Percentiles rank a stretch among this genome's conserved stretches.
Evolutionary conservation across 805 yeast genomes (phyloP).

Genomic region (Lachancea sp.): DNA sequence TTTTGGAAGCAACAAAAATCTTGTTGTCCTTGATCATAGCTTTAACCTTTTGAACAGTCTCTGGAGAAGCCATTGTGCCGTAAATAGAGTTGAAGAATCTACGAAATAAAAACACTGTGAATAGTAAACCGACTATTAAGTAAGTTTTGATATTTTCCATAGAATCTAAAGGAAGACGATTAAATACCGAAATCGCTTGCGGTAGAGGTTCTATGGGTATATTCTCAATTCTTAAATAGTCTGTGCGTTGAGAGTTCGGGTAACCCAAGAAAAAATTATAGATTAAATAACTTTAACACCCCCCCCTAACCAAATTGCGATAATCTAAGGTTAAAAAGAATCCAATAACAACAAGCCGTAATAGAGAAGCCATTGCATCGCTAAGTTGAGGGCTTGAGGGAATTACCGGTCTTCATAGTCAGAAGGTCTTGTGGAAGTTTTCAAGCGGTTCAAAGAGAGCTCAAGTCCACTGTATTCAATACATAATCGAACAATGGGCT

Average conservation of each 20-base stretch:
- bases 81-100: slow-evolving; percentile 6
- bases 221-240: too few relatives aligned
- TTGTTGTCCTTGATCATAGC: slow-evolving; percentile 56
- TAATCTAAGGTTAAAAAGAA: too few relatives aligned
- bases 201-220: too few relatives aligned
- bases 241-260: too few relatives aligned
- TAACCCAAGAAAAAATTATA: too few relatives aligned
- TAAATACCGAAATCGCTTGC: neutral
- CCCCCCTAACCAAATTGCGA: too few relatives aligned
- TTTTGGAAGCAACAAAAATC: slow-evolving; percentile 75
- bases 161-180: neutral
- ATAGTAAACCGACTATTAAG: slow-evolving; percentile 2
- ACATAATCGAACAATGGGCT: slow-evolving; percentile 41
- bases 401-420: too few relatives aligned
- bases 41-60: slow-evolving; percentile 52
- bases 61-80: slow-evolving; percentile 48
- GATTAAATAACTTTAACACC: too few relatives aligned
- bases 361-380: too few relatives aligned
- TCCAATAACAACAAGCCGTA: too few relatives aligned
- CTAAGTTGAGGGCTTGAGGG: too few relatives aligned
- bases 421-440: too few relatives aligned
- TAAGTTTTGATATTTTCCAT: neutral
- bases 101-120: slow-evolving; percentile 9
- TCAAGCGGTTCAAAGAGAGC: slow-evolving; percentile 1
- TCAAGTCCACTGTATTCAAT: neutral